Conservation (phyloP, 2,329 filamentous ascomycete species). For the Aureobasidium sp. region DNA sequence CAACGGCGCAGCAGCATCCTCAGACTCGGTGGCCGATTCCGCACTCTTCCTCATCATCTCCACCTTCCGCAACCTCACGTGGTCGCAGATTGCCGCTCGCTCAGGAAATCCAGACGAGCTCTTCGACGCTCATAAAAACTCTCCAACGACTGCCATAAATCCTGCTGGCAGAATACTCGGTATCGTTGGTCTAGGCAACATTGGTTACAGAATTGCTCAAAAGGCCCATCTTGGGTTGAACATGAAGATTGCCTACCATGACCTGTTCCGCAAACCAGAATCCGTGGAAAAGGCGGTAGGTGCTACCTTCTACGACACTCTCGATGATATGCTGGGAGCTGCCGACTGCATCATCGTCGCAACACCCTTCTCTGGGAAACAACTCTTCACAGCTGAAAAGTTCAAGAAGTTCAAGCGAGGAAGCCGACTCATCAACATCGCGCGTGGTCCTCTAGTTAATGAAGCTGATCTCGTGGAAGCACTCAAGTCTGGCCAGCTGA, state of each 20-base stretch:
- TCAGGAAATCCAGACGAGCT: slow-evolving; percentile 40
- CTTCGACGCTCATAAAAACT: slow-evolving; percentile 49
- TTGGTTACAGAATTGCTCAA: slow-evolving; percentile 43
- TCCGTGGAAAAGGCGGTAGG: slow-evolving; percentile 40
- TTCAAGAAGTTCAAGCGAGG: slow-evolving; percentile 47
- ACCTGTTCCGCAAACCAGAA: slow-evolving; percentile 43
- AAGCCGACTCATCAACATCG: slow-evolving; percentile 56
- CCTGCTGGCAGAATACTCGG: slow-evolving; percentile 54
- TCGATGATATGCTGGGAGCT: slow-evolving; percentile 43
- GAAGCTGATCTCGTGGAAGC: slow-evolving; percentile 55
- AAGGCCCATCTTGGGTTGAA: slow-evolving; percentile 52
- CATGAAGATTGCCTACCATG: slow-evolving; percentile 59
- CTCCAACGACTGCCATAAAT: slow-evolving; percentile 54
- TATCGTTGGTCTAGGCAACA: slow-evolving; percentile 60
- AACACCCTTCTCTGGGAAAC: slow-evolving; percentile 44
- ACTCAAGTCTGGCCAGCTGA: slow-evolving; percentile 43
- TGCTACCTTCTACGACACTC: slow-evolving; percentile 43
- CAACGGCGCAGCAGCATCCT: slow-evolving; percentile 61
- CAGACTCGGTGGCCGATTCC: slow-evolving; percentile 65
- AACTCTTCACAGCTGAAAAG: slow-evolving; percentile 41
- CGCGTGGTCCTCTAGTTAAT: slow-evolving; percentile 56
- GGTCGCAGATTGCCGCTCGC: slow-evolving; percentile 51
- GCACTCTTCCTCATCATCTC: slow-evolving; percentile 60
- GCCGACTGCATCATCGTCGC: slow-evolving; percentile 57
- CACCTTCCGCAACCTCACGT: slow-evolving; percentile 59